Evolutionary conservation across 2,329 filamentous ascomycete genomes (phyloP), one percentile per base, ranked within the genome.

Genomic region (Alternaria alternata): DNA sequence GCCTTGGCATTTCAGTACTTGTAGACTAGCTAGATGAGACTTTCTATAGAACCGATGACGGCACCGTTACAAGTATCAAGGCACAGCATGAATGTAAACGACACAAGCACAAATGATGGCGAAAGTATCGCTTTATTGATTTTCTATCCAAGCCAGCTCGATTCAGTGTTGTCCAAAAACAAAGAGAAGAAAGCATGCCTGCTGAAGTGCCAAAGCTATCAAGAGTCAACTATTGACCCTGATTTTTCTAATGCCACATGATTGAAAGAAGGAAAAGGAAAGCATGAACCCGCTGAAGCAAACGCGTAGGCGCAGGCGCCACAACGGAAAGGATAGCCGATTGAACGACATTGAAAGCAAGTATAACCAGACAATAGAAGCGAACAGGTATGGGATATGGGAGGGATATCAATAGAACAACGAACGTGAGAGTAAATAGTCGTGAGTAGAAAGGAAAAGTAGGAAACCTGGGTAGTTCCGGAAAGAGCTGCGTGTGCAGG

Each of bases 331-430:
- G n/a, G 14, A 32, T 44, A 57, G 54, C 30, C 46, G 42, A 51
- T 49, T 43, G 54, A 57, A 49, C 54, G 54, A 30, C 38, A n/a
- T 44, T 22, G 46, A 51, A 44, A 18, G 9, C 28, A 57, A 57
- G 47, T 57, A 51, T 57, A 57, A 36, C 36, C 54, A 54, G 38
- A 36, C n/a, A 18, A 51, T 8, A 52, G 26, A 51, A 47, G 51
- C 24, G 20, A 57, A 34, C 14, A 47, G 30, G 20, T 39, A 38
- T 47, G 34, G 53, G 53, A 57, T 61, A 57, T 57, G 26, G 18
- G 32, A 42, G 47, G 58, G 58, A 61, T 61, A 61, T 61, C 58
- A 51, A 52, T 57, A 47, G 32, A 52, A 55, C 11, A 57, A 42
- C 47, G 54, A 57, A 57, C 14, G 54, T 57, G 18, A 57, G 54